phyloP scores from a whole-genome alignment of 257 asterid species.

The Plantago elongata region DNA sequence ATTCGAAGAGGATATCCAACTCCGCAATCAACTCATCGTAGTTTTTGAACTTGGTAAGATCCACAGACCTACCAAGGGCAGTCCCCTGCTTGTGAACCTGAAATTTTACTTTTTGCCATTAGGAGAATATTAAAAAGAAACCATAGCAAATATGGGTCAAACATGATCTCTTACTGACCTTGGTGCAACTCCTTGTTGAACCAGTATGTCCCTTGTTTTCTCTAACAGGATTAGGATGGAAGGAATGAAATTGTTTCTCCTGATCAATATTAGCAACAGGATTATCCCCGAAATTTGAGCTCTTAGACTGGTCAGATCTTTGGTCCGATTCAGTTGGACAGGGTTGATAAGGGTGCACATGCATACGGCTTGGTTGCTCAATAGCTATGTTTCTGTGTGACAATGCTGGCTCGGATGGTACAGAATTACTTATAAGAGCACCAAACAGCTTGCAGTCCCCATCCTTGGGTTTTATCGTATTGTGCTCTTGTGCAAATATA shows the following conservation, averaged over 20 bases:
- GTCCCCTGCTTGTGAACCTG: conserved; percentile 96
- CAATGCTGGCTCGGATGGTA: conserved; percentile 33
- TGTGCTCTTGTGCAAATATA: conserved; percentile 32
- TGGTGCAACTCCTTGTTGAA: conserved; percentile 91
- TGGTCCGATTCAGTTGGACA: conserved; percentile 44
- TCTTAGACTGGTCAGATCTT: conserved; percentile 52
- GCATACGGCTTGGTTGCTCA: conserved; percentile 33
- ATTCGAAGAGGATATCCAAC: conserved; percentile 75
- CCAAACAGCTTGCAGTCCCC: conserved; percentile 85
- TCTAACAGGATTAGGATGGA: conserved; percentile 31
- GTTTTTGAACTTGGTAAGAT: conserved; percentile 74
- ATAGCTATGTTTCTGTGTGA: conserved; percentile 24
- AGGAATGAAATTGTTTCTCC: conserved; percentile 47
- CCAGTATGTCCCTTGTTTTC: conserved; percentile 55
- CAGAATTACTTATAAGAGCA: conserved; percentile 45
- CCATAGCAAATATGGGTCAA: background rate
- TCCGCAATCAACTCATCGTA: conserved; percentile 69
- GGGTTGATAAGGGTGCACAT: conserved; percentile 33
- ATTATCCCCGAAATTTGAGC: conserved; percentile 48
- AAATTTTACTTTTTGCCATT: conserved; percentile 4
- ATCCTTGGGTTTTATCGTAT: conserved; percentile 48
- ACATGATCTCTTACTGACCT: conserved; percentile 38
- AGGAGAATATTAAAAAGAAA: background rate
- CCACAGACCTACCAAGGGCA: conserved; percentile 97
- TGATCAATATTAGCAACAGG: conserved; percentile 40